Evolutionary conservation across 768 basidiomycete genomes (phyloP), one percentile per base, ranked within the genome.

Genomic region (Hericium alpestre): DNA sequence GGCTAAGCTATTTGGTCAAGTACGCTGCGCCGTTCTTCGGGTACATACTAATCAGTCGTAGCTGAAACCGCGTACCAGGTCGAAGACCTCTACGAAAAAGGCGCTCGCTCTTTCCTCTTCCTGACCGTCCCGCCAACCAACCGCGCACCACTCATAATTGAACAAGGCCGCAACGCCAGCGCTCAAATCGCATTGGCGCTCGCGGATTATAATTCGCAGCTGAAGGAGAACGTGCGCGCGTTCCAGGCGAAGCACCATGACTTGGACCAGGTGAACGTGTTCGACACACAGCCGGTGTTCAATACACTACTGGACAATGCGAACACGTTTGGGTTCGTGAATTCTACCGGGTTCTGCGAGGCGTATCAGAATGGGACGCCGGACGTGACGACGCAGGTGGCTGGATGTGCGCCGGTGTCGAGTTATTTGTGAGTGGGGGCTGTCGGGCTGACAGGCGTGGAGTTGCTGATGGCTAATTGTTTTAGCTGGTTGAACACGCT

Each of bases 311-410:
- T 84, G 39, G 75, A 84, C 60, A 71, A 78, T 22, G 76, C 78
- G 40, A 61, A 69, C 38, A 72, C 75, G 5, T 74, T 84, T 32
- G 80, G 81, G 9, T 84, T 80, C 56, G 76, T 78, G 23, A 83
- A 85, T 55, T 61, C 70, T 1, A 84, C 82, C 1, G 82, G 82
- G 3, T 86, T 70, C 57, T 82, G 82, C 63, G 72, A 73, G 25
- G 79, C 76, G 2, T 85, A 85, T 65, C 68, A 79, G 65, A 80
- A 79, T 61, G 82, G 82, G 10, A 82, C 80, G 0, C 73, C 79
- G 5, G 67, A 72, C 9, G 59, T 54, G 47, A 79, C 76, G n/a
- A 81, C 81, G 40, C 80, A 84, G 67, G 72, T 76, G 12, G 65
- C 73, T 7, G 77, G 77, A 2, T 85, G 80, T 65, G 82, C 80